Evolutionary conservation across 2,329 filamentous ascomycete species (phyloP).

Genomic region (Fusarium goolgardi): DNA sequence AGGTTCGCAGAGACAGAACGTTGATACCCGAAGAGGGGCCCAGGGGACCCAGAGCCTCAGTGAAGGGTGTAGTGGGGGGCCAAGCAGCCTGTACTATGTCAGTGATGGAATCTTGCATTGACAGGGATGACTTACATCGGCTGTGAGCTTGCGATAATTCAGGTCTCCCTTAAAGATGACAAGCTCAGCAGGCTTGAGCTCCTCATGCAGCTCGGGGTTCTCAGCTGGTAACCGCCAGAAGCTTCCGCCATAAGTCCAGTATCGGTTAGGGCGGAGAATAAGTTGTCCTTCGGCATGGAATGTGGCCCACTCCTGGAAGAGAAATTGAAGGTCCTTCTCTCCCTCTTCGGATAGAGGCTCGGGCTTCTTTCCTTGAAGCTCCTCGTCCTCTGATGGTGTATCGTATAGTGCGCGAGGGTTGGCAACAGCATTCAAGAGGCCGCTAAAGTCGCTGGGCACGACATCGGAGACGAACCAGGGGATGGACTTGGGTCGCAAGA

Average conservation of each 20-base stretch:
- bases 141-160: slow-evolving; percentile 94
- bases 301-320: slow-evolving; percentile 84
- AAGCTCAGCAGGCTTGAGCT: slow-evolving; percentile 84
- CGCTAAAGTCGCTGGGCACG: slow-evolving; percentile 83
- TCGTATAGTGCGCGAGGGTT: slow-evolving; percentile 83
- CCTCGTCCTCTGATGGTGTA: slow-evolving; percentile 75
- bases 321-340: slow-evolving; percentile 72
- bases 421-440: slow-evolving; percentile 83
- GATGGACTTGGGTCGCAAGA: slow-evolving; percentile 93
- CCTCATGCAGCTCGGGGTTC: slow-evolving; percentile 75
- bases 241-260: slow-evolving; percentile 90
- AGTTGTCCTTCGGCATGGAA: slow-evolving; percentile 88
- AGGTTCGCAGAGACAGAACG: slow-evolving; percentile 87
- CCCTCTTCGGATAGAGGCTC: slow-evolving; percentile 75
- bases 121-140: slow-evolving; percentile 72
- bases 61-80: slow-evolving; percentile 89
- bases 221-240: slow-evolving; percentile 86
- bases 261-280: slow-evolving; percentile 82
- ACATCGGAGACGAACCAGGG: slow-evolving; percentile 99
- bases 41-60: slow-evolving; percentile 84
- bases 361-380: slow-evolving; percentile 66
- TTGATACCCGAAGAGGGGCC: slow-evolving; percentile 85
- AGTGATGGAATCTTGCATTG: neutral
- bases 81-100: slow-evolving; percentile 62
- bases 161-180: slow-evolving; percentile 98